phyloP scores from a whole-genome alignment of 1,284 basidiomycete species.

The Ceratobasidium theobromae region DNA sequence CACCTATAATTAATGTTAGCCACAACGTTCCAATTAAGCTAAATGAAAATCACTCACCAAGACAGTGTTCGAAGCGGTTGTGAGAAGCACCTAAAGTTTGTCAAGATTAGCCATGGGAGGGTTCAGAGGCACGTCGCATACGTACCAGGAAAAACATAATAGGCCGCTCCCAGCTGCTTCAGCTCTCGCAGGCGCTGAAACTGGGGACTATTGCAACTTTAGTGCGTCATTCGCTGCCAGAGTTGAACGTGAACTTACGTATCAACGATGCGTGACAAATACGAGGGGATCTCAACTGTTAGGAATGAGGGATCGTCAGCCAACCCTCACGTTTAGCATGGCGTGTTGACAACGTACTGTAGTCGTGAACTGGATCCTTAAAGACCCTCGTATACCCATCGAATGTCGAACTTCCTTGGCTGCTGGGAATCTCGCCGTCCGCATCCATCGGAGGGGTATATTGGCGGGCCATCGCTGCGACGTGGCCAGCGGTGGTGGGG shows the following conservation, averaged over 20 bases:
- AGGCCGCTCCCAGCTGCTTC: constrained; percentile 75
- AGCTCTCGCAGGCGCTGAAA: constrained; percentile 72
- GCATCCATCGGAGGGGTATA: constrained; percentile 8
- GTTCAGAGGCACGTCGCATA: background rate
- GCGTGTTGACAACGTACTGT: constrained; percentile 44
- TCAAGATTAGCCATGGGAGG: background rate
- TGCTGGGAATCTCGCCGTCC: constrained; percentile 1
- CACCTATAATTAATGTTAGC: constrained; percentile 50
- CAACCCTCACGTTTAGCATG: too few relatives aligned
- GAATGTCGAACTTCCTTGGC: constrained; percentile 11
- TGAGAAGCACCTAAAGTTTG: constrained; percentile 56
- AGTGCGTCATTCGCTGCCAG: background rate
- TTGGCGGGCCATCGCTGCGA: constrained; percentile 1
- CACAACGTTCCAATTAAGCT: background rate
- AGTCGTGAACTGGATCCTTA: constrained; percentile 54
- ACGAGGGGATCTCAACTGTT: constrained; percentile 39
- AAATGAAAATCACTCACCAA: constrained; percentile 52
- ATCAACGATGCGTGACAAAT: constrained; percentile 50
- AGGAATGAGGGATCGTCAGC: too few relatives aligned
- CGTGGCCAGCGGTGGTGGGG: background rate
- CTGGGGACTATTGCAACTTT: constrained; percentile 52
- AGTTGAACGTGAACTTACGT: constrained; percentile 45
- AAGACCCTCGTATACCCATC: constrained; percentile 37
- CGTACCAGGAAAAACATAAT: constrained; percentile 62
- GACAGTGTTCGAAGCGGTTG: constrained; percentile 75